These are phyloP conservation scores for Leishmania tarentolae DNA, from an alignment of 208 protist genomes.

Conservation along the genomic window DNA sequence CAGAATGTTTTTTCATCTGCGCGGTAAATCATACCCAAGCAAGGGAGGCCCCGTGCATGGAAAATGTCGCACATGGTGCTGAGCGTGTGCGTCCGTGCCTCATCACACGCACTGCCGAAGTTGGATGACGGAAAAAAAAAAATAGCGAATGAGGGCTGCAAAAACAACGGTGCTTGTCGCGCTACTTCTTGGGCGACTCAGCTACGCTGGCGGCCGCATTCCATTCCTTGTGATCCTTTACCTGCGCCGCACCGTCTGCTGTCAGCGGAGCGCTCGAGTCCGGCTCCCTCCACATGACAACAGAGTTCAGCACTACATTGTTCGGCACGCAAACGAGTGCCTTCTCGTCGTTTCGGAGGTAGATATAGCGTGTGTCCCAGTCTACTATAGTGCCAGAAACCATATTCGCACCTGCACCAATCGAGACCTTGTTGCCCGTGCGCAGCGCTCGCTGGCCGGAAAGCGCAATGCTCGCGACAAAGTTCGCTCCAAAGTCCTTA, in stretches of 20 bases:
- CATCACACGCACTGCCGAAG: neutral
- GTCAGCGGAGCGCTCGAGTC: neutral
- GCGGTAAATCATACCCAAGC: neutral
- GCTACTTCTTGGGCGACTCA: neutral
- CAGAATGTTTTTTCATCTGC: neutral
- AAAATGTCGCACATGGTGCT: neutral
- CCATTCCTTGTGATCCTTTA: slow-evolving; percentile 36
- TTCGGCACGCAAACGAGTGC: slow-evolving; percentile 69
- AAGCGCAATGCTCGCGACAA: slow-evolving; percentile 80
- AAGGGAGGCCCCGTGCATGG: neutral
- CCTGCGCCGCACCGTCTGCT: neutral
- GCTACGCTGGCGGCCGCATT: slow-evolving; percentile 26
- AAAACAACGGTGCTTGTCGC: neutral
- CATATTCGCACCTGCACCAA: slow-evolving; percentile 48
- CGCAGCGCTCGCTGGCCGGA: slow-evolving; percentile 62
- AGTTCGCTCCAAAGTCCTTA: slow-evolving; percentile 85
- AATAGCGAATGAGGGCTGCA: neutral
- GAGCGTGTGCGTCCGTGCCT: neutral
- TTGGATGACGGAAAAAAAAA: neutral
- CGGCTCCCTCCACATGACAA: slow-evolving; percentile 55
- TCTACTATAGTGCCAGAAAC: slow-evolving; percentile 59
- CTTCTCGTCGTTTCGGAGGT: slow-evolving; percentile 57
- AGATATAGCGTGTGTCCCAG: slow-evolving; percentile 86
- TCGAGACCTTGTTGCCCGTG: slow-evolving; percentile 60
- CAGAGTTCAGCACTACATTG: slow-evolving; percentile 76